These are phyloP conservation scores for Colletotrichum destructivum DNA, from an alignment of 2,329 filamentous ascomycete genomes.

Conservation along the genomic window DNA sequence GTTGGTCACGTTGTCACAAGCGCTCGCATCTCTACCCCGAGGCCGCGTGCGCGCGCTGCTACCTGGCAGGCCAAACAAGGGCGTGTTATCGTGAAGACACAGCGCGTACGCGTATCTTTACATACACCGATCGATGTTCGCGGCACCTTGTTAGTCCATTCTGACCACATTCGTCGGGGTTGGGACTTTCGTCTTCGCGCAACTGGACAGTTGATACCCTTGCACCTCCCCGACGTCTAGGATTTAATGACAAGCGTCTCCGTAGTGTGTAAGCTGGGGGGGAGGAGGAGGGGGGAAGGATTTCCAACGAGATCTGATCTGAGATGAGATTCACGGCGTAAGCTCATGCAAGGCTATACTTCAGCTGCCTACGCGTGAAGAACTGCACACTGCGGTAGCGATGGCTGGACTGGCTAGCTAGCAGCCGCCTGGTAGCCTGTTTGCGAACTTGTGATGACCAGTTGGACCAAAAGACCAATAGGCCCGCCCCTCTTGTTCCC, in stretches of 20 bases:
- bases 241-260: neutral
- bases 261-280: neutral
- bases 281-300: neutral
- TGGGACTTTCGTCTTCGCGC: slow-evolving; percentile 4
- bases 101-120: neutral
- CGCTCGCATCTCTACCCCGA: neutral
- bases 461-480: neutral
- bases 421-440: slow-evolving; percentile 2
- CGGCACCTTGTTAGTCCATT: slow-evolving; percentile 3
- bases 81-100: neutral
- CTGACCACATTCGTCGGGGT: neutral
- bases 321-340: slow-evolving; percentile 38
- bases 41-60: slow-evolving; percentile 8
- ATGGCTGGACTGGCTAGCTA: neutral
- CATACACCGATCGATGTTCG: neutral
- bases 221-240: slow-evolving; percentile 10
- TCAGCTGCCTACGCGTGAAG: slow-evolving; percentile 33
- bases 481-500: slow-evolving; percentile 18
- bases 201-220: neutral
- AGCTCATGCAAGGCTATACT: slow-evolving; percentile 36
- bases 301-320: slow-evolving; percentile 13
- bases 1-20: neutral
- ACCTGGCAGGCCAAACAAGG: slow-evolving; percentile 7
- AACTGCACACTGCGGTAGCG: slow-evolving; percentile 21
- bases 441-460: slow-evolving; percentile 3